A percentile compares a stretch with the other conserved stretches of the same genome.
Conservation (phyloP, 2,329 filamentous ascomycete species). For the Tolypocladium tundrense region DNA sequence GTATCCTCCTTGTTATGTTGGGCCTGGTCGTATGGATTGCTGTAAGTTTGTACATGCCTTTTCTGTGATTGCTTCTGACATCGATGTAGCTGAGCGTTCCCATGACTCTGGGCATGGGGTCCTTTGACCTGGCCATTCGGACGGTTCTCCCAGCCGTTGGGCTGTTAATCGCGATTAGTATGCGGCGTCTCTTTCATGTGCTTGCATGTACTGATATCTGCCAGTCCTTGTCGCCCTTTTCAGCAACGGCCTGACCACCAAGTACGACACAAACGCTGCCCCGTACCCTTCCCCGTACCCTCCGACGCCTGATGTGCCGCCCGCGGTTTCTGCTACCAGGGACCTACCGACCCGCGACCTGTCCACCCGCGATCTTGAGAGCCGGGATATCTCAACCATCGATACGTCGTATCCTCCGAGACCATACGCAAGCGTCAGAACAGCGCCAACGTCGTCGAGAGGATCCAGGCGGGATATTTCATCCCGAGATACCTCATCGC, state of each 20-base stretch:
- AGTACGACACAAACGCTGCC: neutral
- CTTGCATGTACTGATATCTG: neutral
- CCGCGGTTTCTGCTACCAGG: neutral
- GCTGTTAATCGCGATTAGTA: conserved; percentile 38
- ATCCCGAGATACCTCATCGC: neutral
- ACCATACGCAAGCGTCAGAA: neutral
- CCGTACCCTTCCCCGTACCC: neutral
- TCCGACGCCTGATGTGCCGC: neutral
- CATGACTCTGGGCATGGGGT: conserved; percentile 36
- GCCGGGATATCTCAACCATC: neutral
- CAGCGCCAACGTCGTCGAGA: neutral
- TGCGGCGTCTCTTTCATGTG: conserved; percentile 4
- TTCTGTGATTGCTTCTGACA: neutral
- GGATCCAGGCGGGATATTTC: neutral
- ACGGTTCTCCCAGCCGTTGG: conserved; percentile 42
- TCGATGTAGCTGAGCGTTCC: conserved; percentile 35
- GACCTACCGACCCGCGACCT: neutral
- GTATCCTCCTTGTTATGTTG: conserved; percentile 28
- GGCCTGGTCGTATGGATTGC: conserved; percentile 43
- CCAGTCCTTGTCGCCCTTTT: neutral
- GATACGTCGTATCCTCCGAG: neutral
- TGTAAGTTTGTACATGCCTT: conserved; percentile 21
- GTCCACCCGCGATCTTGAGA: neutral
- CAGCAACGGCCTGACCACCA: neutral
- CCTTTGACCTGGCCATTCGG: conserved; percentile 30